These are phyloP conservation scores for Yarrowia porcina DNA, from an alignment of 805 yeast genomes.

Conservation along the genomic window DNA sequence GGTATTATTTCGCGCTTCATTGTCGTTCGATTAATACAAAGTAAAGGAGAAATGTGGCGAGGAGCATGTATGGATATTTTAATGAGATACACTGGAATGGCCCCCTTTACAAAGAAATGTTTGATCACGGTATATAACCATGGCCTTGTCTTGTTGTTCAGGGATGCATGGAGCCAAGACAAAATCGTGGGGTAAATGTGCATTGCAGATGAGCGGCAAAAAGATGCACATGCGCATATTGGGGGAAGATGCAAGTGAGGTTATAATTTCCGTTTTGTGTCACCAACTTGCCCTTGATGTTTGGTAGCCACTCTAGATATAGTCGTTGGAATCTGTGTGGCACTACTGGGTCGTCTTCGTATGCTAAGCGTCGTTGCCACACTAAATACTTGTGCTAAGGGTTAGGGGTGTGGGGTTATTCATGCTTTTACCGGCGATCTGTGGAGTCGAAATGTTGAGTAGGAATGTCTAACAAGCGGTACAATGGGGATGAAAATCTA, in stretches of 20 bases:
- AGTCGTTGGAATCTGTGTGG: background rate
- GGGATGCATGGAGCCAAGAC: conserved; percentile 1
- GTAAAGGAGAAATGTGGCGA: too few species aligned
- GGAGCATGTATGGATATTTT: too few species aligned
- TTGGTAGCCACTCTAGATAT: background rate
- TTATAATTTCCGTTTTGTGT: background rate
- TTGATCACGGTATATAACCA: background rate
- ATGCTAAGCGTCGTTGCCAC: background rate
- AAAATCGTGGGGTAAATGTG: conserved; percentile 18
- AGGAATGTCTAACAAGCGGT: background rate
- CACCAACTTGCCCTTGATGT: background rate
- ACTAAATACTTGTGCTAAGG: background rate
- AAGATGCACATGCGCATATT: background rate
- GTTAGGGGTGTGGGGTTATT: conserved; percentile 16
- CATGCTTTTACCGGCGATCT: background rate
- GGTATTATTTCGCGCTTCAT: background rate
- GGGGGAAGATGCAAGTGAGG: conserved; percentile 11
- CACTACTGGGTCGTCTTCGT: background rate
- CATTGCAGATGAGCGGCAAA: conserved; percentile 6
- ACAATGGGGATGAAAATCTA: background rate
- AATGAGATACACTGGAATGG: background rate
- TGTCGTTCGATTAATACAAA: background rate
- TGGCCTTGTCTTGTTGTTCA: background rate
- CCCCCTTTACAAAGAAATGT: background rate
- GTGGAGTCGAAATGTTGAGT: background rate